A percentile compares a stretch with the other conserved stretches of the same genome.
Evolutionary conservation across 176 grass and related monocot species (phyloP).

Genomic region (Raddia distichophylla): DNA sequence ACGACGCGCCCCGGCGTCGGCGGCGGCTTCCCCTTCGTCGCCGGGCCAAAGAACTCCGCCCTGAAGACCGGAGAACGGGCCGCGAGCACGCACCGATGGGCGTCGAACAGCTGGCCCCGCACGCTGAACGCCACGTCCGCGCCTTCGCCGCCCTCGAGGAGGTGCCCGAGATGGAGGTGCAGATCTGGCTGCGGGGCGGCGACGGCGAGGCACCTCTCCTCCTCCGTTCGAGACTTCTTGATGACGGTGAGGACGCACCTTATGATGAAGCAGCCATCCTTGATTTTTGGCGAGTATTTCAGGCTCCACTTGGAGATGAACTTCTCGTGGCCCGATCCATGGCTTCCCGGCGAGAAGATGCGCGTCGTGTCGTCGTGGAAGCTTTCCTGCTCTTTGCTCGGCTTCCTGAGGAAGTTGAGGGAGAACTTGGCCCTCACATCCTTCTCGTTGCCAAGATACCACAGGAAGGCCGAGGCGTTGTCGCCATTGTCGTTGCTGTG

Average conservation of each 20-base stretch:
- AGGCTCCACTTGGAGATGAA: background rate
- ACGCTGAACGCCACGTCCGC: background rate
- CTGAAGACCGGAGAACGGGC: conserved; percentile 24
- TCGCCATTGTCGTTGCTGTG: too few relatives aligned
- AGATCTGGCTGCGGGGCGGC: background rate
- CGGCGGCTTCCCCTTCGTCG: conserved; percentile 15
- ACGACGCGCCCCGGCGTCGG: too few relatives aligned
- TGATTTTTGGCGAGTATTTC: too few relatives aligned
- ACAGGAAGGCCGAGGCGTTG: background rate
- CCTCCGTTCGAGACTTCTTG: background rate
- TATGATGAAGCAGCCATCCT: background rate
- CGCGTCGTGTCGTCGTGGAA: too few relatives aligned
- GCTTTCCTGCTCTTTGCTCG: too few relatives aligned
- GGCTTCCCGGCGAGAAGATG: background rate
- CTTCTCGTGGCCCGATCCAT: background rate
- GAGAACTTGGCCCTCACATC: background rate
- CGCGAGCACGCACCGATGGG: conserved; percentile 5
- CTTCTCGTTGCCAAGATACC: background rate
- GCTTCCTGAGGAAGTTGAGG: background rate
- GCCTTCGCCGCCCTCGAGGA: background rate
- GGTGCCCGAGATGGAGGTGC: background rate
- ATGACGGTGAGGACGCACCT: background rate
- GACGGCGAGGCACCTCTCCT: background rate
- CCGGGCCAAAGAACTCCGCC: conserved; percentile 13
- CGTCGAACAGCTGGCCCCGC: background rate